Conservation (phyloP, 768 basidiomycete genomes). For the Gautieria morchelliformis region DNA sequence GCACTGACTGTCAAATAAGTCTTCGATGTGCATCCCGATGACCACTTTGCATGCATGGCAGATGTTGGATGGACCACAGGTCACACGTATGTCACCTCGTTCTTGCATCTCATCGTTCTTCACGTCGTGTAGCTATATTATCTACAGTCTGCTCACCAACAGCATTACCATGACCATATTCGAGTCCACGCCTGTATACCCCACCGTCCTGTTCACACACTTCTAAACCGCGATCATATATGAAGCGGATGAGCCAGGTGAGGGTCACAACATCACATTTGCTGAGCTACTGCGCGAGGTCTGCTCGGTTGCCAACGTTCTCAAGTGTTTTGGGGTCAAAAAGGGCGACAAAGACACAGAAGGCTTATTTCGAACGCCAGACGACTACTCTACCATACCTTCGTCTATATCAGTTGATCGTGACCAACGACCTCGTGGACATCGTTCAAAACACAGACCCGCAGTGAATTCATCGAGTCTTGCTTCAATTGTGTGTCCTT, state of each 20-base stretch:
- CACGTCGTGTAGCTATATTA: conserved; percentile 54
- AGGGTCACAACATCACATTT: conserved; percentile 70
- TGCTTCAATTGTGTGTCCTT: conserved; percentile 81
- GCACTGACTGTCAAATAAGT: conserved; percentile 93
- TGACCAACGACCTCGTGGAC: too few species aligned
- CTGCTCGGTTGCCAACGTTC: conserved; percentile 81
- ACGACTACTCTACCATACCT: too few species aligned
- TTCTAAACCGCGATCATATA: conserved; percentile 88
- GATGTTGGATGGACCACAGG: conserved; percentile 99
- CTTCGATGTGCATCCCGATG: conserved; percentile 95
- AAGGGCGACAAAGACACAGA: conserved; percentile 97
- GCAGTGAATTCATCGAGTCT: conserved; percentile 69
- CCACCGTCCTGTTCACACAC: conserved; percentile 32
- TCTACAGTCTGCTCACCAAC: conserved; percentile 88
- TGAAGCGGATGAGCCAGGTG: conserved; percentile 90
- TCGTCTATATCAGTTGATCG: too few species aligned
- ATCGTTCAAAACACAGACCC: too few species aligned
- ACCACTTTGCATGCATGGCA: conserved; percentile 96
- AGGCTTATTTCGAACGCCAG: too few species aligned
- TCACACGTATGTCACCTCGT: conserved; percentile 49
- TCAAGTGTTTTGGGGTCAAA: conserved; percentile 82
- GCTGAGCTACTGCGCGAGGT: conserved; percentile 85
- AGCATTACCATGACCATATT: conserved; percentile 84
- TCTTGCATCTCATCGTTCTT: neutral
- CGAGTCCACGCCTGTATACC: conserved; percentile 95